Percentiles rank a stretch among this genome's conserved stretches.
Evolutionary conservation across 2,329 filamentous ascomycete species (phyloP).

Genomic region (Emergomyces orientalis): DNA sequence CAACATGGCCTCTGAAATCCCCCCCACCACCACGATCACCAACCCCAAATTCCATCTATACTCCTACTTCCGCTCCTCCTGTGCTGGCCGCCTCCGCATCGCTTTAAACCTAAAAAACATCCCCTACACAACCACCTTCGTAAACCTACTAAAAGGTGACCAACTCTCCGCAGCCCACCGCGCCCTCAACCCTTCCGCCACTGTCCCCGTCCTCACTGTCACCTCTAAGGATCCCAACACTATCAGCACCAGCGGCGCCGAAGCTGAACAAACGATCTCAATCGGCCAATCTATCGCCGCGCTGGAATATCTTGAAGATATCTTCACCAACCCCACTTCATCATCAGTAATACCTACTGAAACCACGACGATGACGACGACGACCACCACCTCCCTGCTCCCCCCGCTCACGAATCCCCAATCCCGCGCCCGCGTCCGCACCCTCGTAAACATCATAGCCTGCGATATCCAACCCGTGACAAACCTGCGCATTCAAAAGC

Average conservation of each 20-base stretch:
- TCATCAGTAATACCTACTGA: background rate
- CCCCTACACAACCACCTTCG: conserved; percentile 37
- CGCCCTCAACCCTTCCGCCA: conserved; percentile 45
- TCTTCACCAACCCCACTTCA: conserved; percentile 28
- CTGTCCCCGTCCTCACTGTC: conserved; percentile 47
- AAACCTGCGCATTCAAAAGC: conserved; percentile 46
- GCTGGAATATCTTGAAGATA: conserved; percentile 54
- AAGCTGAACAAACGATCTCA: conserved; percentile 24
- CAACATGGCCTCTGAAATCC: background rate
- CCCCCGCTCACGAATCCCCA: conserved; percentile 35
- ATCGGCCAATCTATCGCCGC: conserved; percentile 51
- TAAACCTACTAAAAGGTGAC: conserved; percentile 49
- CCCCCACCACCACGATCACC: too few species aligned
- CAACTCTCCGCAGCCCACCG: conserved; percentile 41
- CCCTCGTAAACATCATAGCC: conserved; percentile 46
- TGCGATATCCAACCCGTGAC: conserved; percentile 53
- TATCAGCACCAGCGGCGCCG: background rate
- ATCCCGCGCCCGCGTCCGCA: conserved; percentile 44
- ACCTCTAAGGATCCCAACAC: conserved; percentile 17
- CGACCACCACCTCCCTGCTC: conserved; percentile 32
- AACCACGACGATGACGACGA: background rate
- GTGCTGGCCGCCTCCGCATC: conserved; percentile 53
- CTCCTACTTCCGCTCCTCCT: conserved; percentile 55
- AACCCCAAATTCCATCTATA: conserved; percentile 36
- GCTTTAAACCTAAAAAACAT: conserved; percentile 49